Base-by-base conservation (phyloP, 2,329 filamentous ascomycete genomes). In the Calonectria honghensis region DNA sequence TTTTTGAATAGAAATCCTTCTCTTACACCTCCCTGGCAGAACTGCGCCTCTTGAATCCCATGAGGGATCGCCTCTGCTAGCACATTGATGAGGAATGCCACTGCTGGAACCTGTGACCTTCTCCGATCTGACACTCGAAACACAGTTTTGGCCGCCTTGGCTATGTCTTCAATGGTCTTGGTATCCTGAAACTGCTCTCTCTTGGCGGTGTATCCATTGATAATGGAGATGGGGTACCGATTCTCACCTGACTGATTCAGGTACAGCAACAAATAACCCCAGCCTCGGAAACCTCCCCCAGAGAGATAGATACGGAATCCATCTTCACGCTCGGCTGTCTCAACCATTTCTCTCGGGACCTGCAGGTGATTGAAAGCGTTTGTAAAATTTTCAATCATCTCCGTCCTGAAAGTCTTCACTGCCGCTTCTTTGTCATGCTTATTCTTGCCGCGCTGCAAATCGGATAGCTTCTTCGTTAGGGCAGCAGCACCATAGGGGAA, bases 401-500 rank as follows among this genome's bases (percentile, higher is more conserved):
- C 89, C 7, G 84, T 78, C 73, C 83, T 84, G 31, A 90, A 81
- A 14, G 82, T 80, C 5, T 86, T 85, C 27, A 91, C 86, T 0
- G 87, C 87, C 6, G 85, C 81, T 51, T 86, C 85, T 1, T 85
- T 87, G 2, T 86, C 83, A 5, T 84, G 81, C 29, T 83, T 83
- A 35, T 77, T 84, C 61, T 85, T 83, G 67, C 82, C 85, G 13
- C 83, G 79, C 14, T 82, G 84, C 13, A 88, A 83, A 32, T 88
- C 87, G 24, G 84, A 84, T 6, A 94, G 85, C 65, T 88, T 87
- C 78, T 89, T 88, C 1, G 87, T 91, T 77, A 95, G 84, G 6
- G 93, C 93, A 13, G 93, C 93, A 18, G 93, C 93, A 9, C 93
- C 93, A 76, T 94, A 94, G 0, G 93, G 93, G 77, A 94, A 89